Conservation (phyloP, 2,329 filamentous ascomycete genomes). For the Epichloe baconii region DNA sequence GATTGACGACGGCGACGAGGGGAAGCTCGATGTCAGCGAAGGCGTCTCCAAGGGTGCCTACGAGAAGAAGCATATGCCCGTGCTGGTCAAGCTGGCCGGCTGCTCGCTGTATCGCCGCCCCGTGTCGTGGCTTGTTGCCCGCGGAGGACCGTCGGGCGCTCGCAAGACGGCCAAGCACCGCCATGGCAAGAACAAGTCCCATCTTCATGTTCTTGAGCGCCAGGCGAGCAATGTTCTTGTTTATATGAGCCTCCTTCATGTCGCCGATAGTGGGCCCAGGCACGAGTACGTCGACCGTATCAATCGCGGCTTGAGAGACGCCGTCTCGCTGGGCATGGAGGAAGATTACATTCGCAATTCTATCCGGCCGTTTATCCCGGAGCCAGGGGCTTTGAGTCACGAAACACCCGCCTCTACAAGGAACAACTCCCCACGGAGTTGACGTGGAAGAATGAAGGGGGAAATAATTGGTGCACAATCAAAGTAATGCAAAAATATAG, state of each 20-base stretch:
- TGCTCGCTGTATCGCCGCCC: conserved; percentile 22
- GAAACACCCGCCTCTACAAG: neutral
- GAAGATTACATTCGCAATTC: conserved; percentile 23
- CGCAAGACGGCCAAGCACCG: conserved; percentile 10
- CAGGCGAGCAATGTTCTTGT: conserved; percentile 22
- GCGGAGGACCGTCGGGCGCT: conserved; percentile 20
- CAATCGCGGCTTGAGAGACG: conserved; percentile 24
- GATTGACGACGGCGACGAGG: conserved; percentile 24
- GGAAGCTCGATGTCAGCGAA: conserved; percentile 26
- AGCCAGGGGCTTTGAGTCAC: conserved; percentile 1
- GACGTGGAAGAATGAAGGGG: neutral
- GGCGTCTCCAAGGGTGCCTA: conserved; percentile 28
- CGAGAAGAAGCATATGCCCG: conserved; percentile 20
- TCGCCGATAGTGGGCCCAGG: conserved; percentile 21
- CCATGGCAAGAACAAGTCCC: neutral
- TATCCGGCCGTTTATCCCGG: conserved; percentile 24
- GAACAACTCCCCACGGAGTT: neutral
- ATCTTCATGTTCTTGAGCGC: neutral
- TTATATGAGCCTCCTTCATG: conserved; percentile 23
- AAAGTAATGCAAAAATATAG: neutral
- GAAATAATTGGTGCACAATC: neutral
- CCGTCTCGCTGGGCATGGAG: conserved; percentile 21
- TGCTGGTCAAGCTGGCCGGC: conserved; percentile 20
- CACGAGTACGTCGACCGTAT: conserved; percentile 28
- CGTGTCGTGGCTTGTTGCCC: conserved; percentile 24